phyloP scores from a whole-genome alignment of 495 filamentous ascomycete genomes.

The Lasiosphaeria miniovina region DNA sequence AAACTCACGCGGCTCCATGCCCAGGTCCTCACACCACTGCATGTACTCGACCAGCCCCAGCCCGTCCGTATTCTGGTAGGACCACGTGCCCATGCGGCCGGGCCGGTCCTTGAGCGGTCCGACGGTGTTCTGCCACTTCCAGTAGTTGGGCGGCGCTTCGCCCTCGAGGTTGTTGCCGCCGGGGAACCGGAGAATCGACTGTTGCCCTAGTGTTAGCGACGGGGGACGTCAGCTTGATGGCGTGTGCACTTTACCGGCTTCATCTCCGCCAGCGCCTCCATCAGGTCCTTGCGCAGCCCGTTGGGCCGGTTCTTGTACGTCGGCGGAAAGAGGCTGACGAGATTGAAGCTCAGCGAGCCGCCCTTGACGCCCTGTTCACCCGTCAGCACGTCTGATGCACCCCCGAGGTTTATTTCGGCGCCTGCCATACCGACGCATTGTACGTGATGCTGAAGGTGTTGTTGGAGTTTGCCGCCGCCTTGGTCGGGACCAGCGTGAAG shows the following conservation, averaged over 20 bases:
- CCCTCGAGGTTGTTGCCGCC: conserved; percentile 69
- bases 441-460: conserved; percentile 65
- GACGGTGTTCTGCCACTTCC: conserved; percentile 69
- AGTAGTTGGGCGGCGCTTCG: conserved; percentile 48
- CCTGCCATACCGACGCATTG: conserved; percentile 39
- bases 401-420: not conserved
- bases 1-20: conserved; percentile 46
- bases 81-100: conserved; percentile 59
- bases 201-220: not conserved
- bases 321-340: conserved; percentile 65
- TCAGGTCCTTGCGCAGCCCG: conserved; percentile 59
- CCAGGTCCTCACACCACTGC: conserved; percentile 63
- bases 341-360: conserved; percentile 56
- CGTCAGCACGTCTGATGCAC: not conserved
- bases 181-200: conserved; percentile 56
- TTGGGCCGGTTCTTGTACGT: conserved; percentile 62
- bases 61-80: conserved; percentile 59
- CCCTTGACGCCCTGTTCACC: conserved; percentile 23
- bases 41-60: conserved; percentile 64
- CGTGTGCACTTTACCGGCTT: conserved; percentile 38
- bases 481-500: conserved; percentile 41
- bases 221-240: not conserved
- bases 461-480: conserved; percentile 53
- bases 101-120: conserved; percentile 61
- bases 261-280: conserved; percentile 50